Evolutionary conservation across 805 yeast species (phyloP).

Genomic region (Yarrowia sp.): DNA sequence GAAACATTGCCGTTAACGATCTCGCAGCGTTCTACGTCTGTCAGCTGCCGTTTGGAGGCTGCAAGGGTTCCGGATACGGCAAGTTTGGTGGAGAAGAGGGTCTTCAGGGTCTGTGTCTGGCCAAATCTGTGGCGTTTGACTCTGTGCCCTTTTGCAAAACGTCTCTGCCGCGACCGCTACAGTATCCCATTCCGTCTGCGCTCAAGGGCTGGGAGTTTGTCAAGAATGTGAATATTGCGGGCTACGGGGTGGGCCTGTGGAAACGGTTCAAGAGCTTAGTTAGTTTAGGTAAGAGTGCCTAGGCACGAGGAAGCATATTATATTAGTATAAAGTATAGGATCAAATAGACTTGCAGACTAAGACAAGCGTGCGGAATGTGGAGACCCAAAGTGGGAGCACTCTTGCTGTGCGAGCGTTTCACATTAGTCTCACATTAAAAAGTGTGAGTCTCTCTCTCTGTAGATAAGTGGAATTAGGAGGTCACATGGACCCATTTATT

Average conservation of each 20-base stretch:
- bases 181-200: conserved; percentile 83
- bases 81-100: conserved; percentile 99
- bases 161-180: conserved; percentile 85
- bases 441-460: neutral
- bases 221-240: conserved; percentile 73
- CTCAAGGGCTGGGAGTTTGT: conserved; percentile 88
- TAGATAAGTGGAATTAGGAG: neutral
- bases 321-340: too few species aligned
- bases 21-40: conserved; percentile 95
- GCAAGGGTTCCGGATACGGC: conserved; percentile 90
- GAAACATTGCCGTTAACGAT: conserved; percentile 95
- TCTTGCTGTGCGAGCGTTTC: neutral
- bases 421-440: neutral
- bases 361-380: too few species aligned
- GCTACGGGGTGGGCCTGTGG: conserved; percentile 70
- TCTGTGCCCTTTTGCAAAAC: conserved; percentile 66
- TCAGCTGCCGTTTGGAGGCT: conserved; percentile 97
- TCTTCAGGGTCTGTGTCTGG: conserved; percentile 79
- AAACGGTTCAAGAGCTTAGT: conserved; percentile 37
- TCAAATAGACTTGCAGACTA: too few species aligned
- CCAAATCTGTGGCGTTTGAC: conserved; percentile 86
- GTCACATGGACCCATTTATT: neutral
- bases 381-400: too few species aligned
- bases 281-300: conserved; percentile 17
- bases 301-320: neutral